These are phyloP conservation scores for Tricholoma terreum DNA, from an alignment of 768 basidiomycete species.

Conservation along the genomic window DNA sequence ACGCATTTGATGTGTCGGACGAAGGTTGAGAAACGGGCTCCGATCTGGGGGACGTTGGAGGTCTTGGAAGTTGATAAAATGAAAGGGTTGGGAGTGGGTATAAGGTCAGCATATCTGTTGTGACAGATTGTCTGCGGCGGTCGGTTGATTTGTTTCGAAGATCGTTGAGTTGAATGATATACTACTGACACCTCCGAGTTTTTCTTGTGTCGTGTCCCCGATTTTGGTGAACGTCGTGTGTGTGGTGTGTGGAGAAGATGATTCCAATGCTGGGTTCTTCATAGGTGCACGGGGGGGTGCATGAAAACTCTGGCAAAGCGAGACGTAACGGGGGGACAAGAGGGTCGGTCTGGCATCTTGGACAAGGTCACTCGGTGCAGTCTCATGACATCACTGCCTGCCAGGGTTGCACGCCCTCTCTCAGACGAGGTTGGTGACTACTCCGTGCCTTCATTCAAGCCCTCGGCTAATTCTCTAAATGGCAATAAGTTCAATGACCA, in stretches of 20 bases:
- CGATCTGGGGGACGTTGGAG: slow-evolving; percentile 38
- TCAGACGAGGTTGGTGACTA: slow-evolving; percentile 39
- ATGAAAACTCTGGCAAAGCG: slow-evolving; percentile 49
- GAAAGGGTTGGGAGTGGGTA: neutral
- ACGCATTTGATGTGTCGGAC: slow-evolving; percentile 60
- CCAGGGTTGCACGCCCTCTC: slow-evolving; percentile 52
- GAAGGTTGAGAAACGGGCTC: slow-evolving; percentile 49
- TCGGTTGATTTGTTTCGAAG: slow-evolving; percentile 26
- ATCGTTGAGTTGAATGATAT: slow-evolving; percentile 52
- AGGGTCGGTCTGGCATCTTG: slow-evolving; percentile 49
- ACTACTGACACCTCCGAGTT: slow-evolving; percentile 46
- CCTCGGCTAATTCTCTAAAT: neutral
- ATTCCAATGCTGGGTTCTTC: slow-evolving; percentile 53
- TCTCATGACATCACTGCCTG: slow-evolving; percentile 51
- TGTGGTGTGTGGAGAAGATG: slow-evolving; percentile 38
- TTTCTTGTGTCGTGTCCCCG: slow-evolving; percentile 42
- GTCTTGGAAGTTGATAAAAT: slow-evolving; percentile 32
- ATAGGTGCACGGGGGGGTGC: no score
- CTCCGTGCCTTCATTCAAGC: neutral
- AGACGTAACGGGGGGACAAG: slow-evolving; percentile 43
- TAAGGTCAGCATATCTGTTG: neutral
- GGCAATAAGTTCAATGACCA: slow-evolving; percentile 20
- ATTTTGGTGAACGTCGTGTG: slow-evolving; percentile 45
- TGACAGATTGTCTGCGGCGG: no score
- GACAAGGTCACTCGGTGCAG: slow-evolving; percentile 56